Conservation (phyloP, 805 yeast genomes). For the Sungouiella thailandica region DNA sequence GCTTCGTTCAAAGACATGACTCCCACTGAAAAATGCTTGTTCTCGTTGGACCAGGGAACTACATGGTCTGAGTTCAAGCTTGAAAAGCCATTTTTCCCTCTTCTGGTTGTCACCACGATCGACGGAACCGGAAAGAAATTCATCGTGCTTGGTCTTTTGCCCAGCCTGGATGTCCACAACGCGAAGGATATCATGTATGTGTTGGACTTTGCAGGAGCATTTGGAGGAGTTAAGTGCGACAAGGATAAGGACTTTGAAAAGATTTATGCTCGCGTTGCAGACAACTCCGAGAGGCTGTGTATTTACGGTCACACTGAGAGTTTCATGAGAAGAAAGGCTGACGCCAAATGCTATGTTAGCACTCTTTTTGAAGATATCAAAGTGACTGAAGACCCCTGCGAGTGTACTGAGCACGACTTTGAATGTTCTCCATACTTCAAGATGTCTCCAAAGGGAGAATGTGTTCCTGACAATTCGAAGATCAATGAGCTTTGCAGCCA, state of each 20-base stretch:
- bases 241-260: constrained; percentile 56
- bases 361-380: constrained; percentile 43
- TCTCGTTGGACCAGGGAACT: constrained; percentile 69
- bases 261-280: constrained; percentile 48
- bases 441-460: constrained; percentile 32
- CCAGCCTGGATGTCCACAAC: constrained; percentile 5
- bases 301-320: constrained; percentile 64
- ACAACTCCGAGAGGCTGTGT: constrained; percentile 42
- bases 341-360: constrained; percentile 58
- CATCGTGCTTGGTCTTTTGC: constrained; percentile 41
- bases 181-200: constrained; percentile 24
- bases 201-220: constrained; percentile 57
- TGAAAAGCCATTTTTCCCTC: constrained; percentile 38
- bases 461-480: constrained; percentile 36
- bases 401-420: constrained; percentile 59
- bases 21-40: constrained; percentile 33
- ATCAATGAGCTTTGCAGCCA: constrained; percentile 22
- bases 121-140: constrained; percentile 69
- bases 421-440: constrained; percentile 59
- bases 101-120: constrained; percentile 48
- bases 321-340: constrained; percentile 58
- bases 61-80: constrained; percentile 55
- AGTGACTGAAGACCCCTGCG: constrained; percentile 51
- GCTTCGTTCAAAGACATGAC: constrained; percentile 20
- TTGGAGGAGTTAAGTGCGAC: constrained; percentile 41